A percentile compares a stretch with the other conserved stretches of the same genome.
phyloP scores from a whole-genome alignment of 2,329 filamentous ascomycete species.

The Teratosphaeria epicoccoides region DNA sequence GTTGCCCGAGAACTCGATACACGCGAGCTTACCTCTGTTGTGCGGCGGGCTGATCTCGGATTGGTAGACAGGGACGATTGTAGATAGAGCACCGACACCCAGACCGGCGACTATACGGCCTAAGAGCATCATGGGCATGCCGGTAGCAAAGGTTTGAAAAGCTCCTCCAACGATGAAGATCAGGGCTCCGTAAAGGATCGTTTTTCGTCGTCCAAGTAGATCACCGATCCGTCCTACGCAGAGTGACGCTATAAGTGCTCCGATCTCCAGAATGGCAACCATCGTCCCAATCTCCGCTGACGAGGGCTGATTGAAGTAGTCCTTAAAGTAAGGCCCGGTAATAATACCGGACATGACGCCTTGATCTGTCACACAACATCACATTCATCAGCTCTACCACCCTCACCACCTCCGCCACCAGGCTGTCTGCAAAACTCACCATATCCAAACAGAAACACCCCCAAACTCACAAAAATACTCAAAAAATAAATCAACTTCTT shows the following conservation, averaged over 20 bases:
- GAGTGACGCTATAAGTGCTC: slow-evolving; percentile 82
- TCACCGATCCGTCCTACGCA: slow-evolving; percentile 82
- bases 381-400: neutral
- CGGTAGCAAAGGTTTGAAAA: slow-evolving; percentile 68
- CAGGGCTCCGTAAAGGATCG: slow-evolving; percentile 86
- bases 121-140: slow-evolving; percentile 75
- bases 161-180: slow-evolving; percentile 79
- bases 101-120: slow-evolving; percentile 42
- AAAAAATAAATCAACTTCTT: slow-evolving; percentile 75
- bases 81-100: slow-evolving; percentile 40
- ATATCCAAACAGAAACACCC: slow-evolving; percentile 66
- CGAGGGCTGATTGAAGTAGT: slow-evolving; percentile 85
- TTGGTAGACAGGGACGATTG: slow-evolving; percentile 44
- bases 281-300: slow-evolving; percentile 86
- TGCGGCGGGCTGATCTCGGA: slow-evolving; percentile 71
- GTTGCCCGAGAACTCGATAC: slow-evolving; percentile 96
- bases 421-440: neutral
- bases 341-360: slow-evolving; percentile 65
- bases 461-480: slow-evolving; percentile 40
- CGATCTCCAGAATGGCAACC: slow-evolving; percentile 92
- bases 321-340: slow-evolving; percentile 77
- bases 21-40: slow-evolving; percentile 88
- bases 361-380: slow-evolving; percentile 54
- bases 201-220: slow-evolving; percentile 76
- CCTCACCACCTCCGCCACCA: slow-evolving; percentile 42